Conservation (phyloP, 129 eudicot genomes). For the Tanacetum coccineum region DNA sequence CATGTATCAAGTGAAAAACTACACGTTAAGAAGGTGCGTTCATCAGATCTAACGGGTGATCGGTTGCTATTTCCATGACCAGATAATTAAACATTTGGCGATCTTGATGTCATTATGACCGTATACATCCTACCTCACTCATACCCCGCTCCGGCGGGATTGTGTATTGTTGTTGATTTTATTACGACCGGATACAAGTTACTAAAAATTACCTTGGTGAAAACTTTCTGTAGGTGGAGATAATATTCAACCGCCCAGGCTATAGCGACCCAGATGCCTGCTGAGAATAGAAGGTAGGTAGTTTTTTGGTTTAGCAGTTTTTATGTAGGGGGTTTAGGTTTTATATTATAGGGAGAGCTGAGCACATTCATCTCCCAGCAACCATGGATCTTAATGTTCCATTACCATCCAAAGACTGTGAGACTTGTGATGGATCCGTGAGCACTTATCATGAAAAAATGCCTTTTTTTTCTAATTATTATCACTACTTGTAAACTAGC, state of each 20-base stretch:
- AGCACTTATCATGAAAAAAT: constrained; percentile 27
- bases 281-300: no score
- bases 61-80: constrained; percentile 3
- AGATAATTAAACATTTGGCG: background rate
- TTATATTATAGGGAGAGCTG: no score
- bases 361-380: constrained; percentile 76
- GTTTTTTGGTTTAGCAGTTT: no score
- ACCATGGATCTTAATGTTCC: constrained; percentile 69
- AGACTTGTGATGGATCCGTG: constrained; percentile 93
- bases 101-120: no score
- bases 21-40: constrained; percentile 65
- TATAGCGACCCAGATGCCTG: constrained; percentile 84
- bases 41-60: background rate
- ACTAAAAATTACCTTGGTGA: constrained; percentile 1
- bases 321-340: no score
- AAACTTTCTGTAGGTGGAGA: constrained; percentile 56
- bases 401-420: constrained; percentile 87
- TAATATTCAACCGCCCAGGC: constrained; percentile 79
- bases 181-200: background rate
- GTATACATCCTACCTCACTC: no score
- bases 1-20: constrained; percentile 78
- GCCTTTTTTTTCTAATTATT: background rate
- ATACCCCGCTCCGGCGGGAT: no score
- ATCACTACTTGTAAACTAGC: constrained; percentile 12
- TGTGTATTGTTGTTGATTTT: background rate